Conservation (phyloP, 2,329 filamentous ascomycete species). For the Aspergillus felis region DNA sequence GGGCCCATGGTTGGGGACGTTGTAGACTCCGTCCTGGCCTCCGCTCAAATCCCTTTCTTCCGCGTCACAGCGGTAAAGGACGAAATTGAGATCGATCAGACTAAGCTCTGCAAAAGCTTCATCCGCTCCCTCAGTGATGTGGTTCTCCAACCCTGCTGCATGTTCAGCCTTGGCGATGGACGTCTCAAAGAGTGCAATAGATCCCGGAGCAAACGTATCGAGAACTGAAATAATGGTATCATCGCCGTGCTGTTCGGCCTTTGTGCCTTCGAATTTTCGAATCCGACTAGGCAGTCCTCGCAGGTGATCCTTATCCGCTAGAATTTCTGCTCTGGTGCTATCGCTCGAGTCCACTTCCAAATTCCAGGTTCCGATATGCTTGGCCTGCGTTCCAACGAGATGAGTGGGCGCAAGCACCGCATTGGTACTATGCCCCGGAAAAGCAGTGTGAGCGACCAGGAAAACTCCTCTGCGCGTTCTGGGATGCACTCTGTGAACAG, state of each 20-base stretch:
- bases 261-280: conserved; percentile 67
- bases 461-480: conserved; percentile 91
- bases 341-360: conserved; percentile 80
- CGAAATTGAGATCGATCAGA: conserved; percentile 82
- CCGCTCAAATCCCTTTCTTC: conserved; percentile 78
- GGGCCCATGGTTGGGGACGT: conserved; percentile 76
- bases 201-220: conserved; percentile 84
- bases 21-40: conserved; percentile 81
- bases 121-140: conserved; percentile 75
- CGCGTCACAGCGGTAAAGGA: conserved; percentile 85
- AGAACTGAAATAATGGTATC: conserved; percentile 77
- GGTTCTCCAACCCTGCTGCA: conserved; percentile 76
- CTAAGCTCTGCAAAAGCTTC: conserved; percentile 71
- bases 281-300: conserved; percentile 82
- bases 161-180: conserved; percentile 89
- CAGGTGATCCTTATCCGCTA: conserved; percentile 67
- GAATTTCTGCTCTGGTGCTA: conserved; percentile 61
- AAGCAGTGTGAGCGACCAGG: conserved; percentile 92
- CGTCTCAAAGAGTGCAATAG: conserved; percentile 92
- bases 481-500: conserved; percentile 90
- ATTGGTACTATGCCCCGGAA: conserved; percentile 83
- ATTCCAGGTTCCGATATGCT: conserved; percentile 85
- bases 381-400: conserved; percentile 78
- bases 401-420: conserved; percentile 74
- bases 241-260: conserved; percentile 65